Base-by-base conservation (phyloP, 495 filamentous ascomycete genomes). In the Lasiosphaeria ovina region DNA sequence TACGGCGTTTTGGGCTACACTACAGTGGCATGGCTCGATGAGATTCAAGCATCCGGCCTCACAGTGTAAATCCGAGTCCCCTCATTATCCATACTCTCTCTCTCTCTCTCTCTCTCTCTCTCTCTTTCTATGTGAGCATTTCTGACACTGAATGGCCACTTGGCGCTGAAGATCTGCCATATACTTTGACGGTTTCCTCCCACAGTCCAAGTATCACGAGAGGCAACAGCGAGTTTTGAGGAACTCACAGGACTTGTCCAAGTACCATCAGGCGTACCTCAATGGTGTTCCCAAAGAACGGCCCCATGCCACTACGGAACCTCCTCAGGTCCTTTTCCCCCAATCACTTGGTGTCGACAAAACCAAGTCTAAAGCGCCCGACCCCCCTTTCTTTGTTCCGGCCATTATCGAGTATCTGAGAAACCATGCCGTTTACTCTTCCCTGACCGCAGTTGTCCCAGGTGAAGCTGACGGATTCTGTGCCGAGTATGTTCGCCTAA, bases 121-220 rank as follows among this genome's bases (percentile, higher is more conserved):
- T 31, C 33, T 16, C 8, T n/a, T 34, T 17, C 10, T 55, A 4
- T 55, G 36, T 11, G 10, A 12, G 17, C 45, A 10, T 11, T 32
- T 4, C 38, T 53, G 49, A 35, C 59, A 48, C 71, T 71, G 14
- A 68, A 40, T 14, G 1, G 33, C 17, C 16, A 4, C 47, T 4
- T 52, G 42, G 24, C 24, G 0, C 24, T 36, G 35, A 59, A 85
- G 83, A 36, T 71, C 72, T 17, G 80, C 74, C 45, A 90, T 95
- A 55, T 92, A 84, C 69, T 93, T 95, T 58, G 91, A 95, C 68
- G 89, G 90, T 32, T 86, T 82, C 48, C 76, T 95, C 10, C 91
- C 91, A 8, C 17, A 40, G 12, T 56, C 53, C 11, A 76, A 76
- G 48, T 57, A 59, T 14, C 48, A 54, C 1, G 71, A 74, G n/a